Conservation (phyloP, 2,329 filamentous ascomycete genomes). For the Lasiodiplodia sp. region DNA sequence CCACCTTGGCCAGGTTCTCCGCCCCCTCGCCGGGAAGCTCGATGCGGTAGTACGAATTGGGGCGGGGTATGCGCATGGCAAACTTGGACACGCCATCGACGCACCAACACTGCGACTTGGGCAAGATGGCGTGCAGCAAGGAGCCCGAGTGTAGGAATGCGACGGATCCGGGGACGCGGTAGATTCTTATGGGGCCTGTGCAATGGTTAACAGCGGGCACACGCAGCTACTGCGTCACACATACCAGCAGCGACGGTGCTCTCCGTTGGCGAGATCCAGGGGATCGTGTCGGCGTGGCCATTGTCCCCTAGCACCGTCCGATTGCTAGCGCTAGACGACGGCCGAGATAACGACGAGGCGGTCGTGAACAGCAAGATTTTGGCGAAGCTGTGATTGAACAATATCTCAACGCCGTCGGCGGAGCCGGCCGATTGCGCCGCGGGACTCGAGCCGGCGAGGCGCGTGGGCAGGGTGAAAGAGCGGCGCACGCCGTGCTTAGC, state of each 20-base stretch:
- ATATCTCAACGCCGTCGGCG: conserved; percentile 66
- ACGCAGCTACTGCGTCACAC: conserved; percentile 37
- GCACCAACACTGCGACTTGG: conserved; percentile 92
- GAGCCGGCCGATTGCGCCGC: conserved; percentile 44
- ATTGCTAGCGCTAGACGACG: conserved; percentile 45
- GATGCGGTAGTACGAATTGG: conserved; percentile 88
- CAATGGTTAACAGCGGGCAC: not conserved
- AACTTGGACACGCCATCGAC: conserved; percentile 85
- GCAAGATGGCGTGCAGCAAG: conserved; percentile 84
- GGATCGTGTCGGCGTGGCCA: conserved; percentile 68
- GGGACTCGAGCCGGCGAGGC: conserved; percentile 42
- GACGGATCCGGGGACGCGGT: conserved; percentile 84
- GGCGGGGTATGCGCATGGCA: conserved; percentile 78
- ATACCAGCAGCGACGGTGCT: conserved; percentile 80
- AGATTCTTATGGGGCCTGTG: conserved; percentile 78
- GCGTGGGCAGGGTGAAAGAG: conserved; percentile 58
- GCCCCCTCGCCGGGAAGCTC: conserved; percentile 74
- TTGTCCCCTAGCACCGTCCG: conserved; percentile 41
- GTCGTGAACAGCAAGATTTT: conserved; percentile 73
- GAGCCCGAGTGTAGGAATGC: conserved; percentile 87
- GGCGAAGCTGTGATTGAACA: conserved; percentile 76
- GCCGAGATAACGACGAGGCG: conserved; percentile 40
- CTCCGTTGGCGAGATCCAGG: conserved; percentile 79
- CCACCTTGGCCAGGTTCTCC: conserved; percentile 69
- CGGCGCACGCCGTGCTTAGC: conserved; percentile 45